Conservation (phyloP, 139 green algal genomes). For the Chlorella sp. region DNA sequence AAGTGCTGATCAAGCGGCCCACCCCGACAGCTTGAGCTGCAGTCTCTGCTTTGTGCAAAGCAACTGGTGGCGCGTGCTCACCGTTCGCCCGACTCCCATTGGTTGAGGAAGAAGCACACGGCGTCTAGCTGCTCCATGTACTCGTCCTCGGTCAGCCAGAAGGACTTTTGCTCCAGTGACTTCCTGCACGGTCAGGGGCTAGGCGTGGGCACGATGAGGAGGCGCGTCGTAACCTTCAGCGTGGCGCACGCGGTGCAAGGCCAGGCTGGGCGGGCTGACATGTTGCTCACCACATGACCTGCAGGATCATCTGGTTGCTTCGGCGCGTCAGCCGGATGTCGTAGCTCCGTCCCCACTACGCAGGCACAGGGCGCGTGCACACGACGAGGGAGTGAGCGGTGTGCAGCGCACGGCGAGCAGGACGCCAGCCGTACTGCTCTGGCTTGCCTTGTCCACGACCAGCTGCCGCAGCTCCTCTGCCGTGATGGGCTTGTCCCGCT, state of each 20-base stretch:
- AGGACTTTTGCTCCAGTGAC: slow-evolving; percentile 28
- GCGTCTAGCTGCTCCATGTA: slow-evolving; percentile 40
- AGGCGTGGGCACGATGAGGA: background rate
- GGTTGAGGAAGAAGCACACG: slow-evolving; percentile 23
- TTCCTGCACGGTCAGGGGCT: too few species aligned
- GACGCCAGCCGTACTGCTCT: background rate
- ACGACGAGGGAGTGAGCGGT: background rate
- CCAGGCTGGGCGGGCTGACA: too few species aligned
- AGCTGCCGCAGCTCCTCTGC: slow-evolving; percentile 19
- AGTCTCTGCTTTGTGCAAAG: too few species aligned
- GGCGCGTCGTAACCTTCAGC: background rate
- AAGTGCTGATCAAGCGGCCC: too few species aligned
- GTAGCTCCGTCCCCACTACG: slow-evolving; percentile 26
- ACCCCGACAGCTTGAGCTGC: too few species aligned
- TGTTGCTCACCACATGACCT: slow-evolving; percentile 11
- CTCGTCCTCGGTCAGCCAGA: slow-evolving; percentile 21
- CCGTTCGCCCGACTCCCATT: slow-evolving; percentile 24
- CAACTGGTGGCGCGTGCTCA: too few species aligned
- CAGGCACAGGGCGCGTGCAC: background rate
- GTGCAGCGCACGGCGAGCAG: background rate
- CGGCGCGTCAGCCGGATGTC: slow-evolving; percentile 20
- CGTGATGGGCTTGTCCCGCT: slow-evolving; percentile 6
- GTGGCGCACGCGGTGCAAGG: too few species aligned
- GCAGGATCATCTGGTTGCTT: slow-evolving; percentile 21
- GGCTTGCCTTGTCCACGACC: slow-evolving; percentile 10